Percentiles rank a stretch among this genome's conserved stretches.
phyloP scores from a whole-genome alignment of 2,329 filamentous ascomycete species.

The Dactylellina sp. region DNA sequence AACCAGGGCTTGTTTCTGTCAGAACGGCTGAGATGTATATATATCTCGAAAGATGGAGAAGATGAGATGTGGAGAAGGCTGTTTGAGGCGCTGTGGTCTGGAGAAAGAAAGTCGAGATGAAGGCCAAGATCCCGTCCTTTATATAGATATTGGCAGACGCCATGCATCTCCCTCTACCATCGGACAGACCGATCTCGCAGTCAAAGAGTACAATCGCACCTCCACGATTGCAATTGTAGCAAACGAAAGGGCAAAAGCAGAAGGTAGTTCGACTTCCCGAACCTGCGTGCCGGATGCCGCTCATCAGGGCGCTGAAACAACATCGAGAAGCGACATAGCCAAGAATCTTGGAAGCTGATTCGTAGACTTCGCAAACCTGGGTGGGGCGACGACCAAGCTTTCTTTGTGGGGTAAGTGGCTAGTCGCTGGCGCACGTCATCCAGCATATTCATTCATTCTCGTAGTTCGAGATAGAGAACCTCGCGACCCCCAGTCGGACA shows the following conservation, averaged over 20 bases:
- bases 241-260: constrained; percentile 1
- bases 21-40: background rate
- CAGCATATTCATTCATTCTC: constrained; percentile 15
- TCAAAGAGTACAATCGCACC: background rate
- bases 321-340: constrained; percentile 29
- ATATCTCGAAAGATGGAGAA: background rate
- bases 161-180: background rate
- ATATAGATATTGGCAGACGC: constrained; percentile 24
- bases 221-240: constrained; percentile 7
- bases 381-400: constrained; percentile 44
- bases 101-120: constrained; percentile 1
- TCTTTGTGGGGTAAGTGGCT: constrained; percentile 38
- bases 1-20: constrained; percentile 36
- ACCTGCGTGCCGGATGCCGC: constrained; percentile 30
- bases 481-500: background rate
- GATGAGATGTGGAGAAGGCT: constrained; percentile 29
- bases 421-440: constrained; percentile 51
- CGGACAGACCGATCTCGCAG: constrained; percentile 29
- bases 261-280: constrained; percentile 25
- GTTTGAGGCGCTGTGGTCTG: constrained; percentile 19
- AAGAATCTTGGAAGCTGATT: constrained; percentile 47
- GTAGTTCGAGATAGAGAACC: constrained; percentile 18
- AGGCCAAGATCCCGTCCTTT: constrained; percentile 26
- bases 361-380: constrained; percentile 32
- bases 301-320: constrained; percentile 44